Percentiles rank a stretch among this genome's conserved stretches.
Conservation (phyloP, 169 alveolate genomes). For the Pseudocohnilembus persalinus region DNA sequence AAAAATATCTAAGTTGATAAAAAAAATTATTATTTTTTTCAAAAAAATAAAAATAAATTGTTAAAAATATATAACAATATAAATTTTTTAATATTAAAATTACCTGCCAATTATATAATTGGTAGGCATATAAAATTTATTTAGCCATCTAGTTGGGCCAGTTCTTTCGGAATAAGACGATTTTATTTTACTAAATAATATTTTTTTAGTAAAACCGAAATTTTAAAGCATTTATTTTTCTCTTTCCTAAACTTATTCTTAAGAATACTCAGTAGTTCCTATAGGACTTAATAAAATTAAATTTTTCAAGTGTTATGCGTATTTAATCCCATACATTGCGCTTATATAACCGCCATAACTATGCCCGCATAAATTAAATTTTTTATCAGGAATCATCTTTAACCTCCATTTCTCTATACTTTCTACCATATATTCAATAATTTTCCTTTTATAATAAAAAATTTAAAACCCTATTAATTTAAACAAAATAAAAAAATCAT, state of each 20-base stretch:
- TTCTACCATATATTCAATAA: constrained; percentile 54
- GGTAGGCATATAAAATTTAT: constrained; percentile 11
- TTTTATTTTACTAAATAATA: constrained; percentile 18
- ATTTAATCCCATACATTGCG: constrained; percentile 43
- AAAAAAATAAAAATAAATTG: background rate
- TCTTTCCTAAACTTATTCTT: constrained; percentile 19
- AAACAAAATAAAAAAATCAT: too few relatives aligned
- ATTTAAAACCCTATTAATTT: too few relatives aligned
- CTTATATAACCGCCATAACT: constrained; percentile 66
- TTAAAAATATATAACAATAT: too few relatives aligned
- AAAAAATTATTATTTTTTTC: too few relatives aligned
- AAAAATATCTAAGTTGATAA: constrained; percentile 26
- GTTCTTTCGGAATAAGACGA: constrained; percentile 2
- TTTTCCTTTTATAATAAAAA: too few relatives aligned
- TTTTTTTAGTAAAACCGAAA: constrained; percentile 10
- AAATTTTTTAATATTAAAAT: too few relatives aligned
- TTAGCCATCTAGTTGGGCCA: background rate
- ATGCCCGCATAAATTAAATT: constrained; percentile 60
- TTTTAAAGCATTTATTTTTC: constrained; percentile 8
- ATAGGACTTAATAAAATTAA: constrained; percentile 36
- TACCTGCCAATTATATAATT: background rate
- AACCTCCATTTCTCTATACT: constrained; percentile 45
- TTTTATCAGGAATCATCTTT: constrained; percentile 25
- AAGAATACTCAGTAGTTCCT: constrained; percentile 30
- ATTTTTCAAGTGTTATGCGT: constrained; percentile 39